Base-by-base conservation (phyloP, 2,329 filamentous ascomycete genomes). In the Magnaporthiopsis incrustans region DNA sequence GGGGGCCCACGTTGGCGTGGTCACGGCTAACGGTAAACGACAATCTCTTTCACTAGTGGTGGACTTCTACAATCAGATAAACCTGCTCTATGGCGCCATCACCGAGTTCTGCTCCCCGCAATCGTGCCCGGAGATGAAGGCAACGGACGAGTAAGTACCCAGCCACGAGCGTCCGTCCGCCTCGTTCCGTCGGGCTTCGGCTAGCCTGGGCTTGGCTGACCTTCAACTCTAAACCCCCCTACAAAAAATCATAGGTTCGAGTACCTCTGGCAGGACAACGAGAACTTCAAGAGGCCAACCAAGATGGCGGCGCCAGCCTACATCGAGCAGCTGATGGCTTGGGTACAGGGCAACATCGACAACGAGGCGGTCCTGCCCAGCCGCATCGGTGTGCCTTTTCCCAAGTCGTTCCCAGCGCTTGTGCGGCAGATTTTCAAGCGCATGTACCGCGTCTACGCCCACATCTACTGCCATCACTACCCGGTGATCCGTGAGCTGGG, bases 1-100 rank as follows among this genome's bases (percentile, higher is more conserved):
- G n/a, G 7, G 12, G n/a, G 18, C n/a, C 18, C 32, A 18, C 15
- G 27, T 25, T 61, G 44, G 62, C 50, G 27, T 61, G 56, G 64
- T 35, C 27, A 15, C 59, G 57, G 64, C 74, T 78, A 63, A 78
- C 66, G n/a, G 62, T 22, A 22, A 53, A 57, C 70, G 22, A 25
- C 44, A 53, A 22, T 4, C 22, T 22, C 8, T 25, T 4, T 25
- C 22, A 2, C 32, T 7, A 97, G 93, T 99, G 81, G 95, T 99
- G 80, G 95, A 99, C 78, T 99, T 99, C 78, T 99, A 99, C 86
- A 99, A 99, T 81, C 95, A 99, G 78, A 96, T 99, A 82, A 99
- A 99, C 79, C 85, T 99, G 50, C 88, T 99, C 66, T 99, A 99
- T 76, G 96, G 96, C 66, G 95, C 95, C 69, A 99, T 99, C 74